Evolutionary conservation across 164 flowering plant species (phyloP), one percentile per base, ranked within the genome.

Genomic region (Magnolia changhungtana): DNA sequence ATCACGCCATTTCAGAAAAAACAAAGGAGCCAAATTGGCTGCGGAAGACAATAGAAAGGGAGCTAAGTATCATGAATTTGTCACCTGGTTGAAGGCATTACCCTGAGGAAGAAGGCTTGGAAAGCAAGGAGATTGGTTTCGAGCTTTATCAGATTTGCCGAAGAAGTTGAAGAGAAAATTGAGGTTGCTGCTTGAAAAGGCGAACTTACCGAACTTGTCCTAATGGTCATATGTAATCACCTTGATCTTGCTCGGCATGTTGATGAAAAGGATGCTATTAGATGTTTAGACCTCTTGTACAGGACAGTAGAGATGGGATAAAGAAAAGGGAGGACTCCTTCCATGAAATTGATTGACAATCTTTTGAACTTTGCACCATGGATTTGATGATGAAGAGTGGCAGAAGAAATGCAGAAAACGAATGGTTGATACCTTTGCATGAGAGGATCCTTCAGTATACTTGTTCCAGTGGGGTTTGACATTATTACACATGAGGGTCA

Each of bases 161-260:
- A 95, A 84, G 98, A 96, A 86, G 87, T 96, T 9, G 99, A 93
- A 85, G 92, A 94, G 99, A 90, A 84, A 88, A 94, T 96, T 50
- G 98, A 90, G 84, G 96, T 91, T 85, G 97, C 99, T 84, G 98
- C 98, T 58, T 96, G 92, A 82, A 91, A 80, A 85, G 98, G 98
- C 14, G 95, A 93, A 82, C 92, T 94, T 21, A 86, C 82, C 71
- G 98, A 96, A 79, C 91, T 96, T 75, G 94, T 96, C 72, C 82
- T 96, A 1, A 78, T 92, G 93, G 90, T 96, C 77, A 88, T 96
- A 78, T 93, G 99, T 98, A 96, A 90, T 84, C 98, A 98, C 67
- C 98, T 94, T 77, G 98, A 96, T 85, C 93, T 96, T 79, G 99
- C 98, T 77, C 90, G 96, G 49, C 94, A 94, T 78, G 99, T 37